Evolutionary conservation across 1,139 yeast species (phyloP).

Genomic region (Martiniozyma asiatica): DNA sequence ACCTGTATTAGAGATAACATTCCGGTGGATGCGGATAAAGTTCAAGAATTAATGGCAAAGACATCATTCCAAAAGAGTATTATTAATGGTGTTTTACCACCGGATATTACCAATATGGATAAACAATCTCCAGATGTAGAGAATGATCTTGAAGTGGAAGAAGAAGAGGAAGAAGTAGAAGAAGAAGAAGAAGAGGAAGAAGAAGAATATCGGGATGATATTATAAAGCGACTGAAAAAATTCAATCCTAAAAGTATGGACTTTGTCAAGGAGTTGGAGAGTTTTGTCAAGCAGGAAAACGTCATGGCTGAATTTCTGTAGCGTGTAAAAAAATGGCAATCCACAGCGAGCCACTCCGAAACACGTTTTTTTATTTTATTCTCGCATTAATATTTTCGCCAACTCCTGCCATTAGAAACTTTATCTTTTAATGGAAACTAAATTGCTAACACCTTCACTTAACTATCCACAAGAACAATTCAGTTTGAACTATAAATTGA

Average conservation of each 20-base stretch:
- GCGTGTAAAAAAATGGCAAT: too few species aligned
- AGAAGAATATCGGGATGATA: conserved; percentile 23
- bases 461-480: too few species aligned
- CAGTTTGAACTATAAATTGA: too few species aligned
- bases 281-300: conserved; percentile 36
- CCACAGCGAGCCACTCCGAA: too few species aligned
- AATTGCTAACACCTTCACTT: too few species aligned
- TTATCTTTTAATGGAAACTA: too few species aligned
- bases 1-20: conserved; percentile 39
- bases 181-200: conserved; percentile 19
- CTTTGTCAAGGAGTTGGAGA: conserved; percentile 30
- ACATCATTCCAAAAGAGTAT: conserved; percentile 22
- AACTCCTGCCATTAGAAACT: too few species aligned
- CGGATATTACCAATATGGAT: too few species aligned
- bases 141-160: conserved; percentile 16
- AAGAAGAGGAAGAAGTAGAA: conserved; percentile 7
- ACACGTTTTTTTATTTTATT: too few species aligned
- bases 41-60: conserved; percentile 32
- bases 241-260: conserved; percentile 20
- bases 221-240: conserved; percentile 16
- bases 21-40: conserved; percentile 28
- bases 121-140: too few species aligned
- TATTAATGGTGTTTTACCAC: conserved; percentile 14
- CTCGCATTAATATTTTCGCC: too few species aligned
- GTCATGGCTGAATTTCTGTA: too few species aligned